Conservation (phyloP, 1,284 basidiomycete genomes). For the Microbotryomycetes sp. region DNA sequence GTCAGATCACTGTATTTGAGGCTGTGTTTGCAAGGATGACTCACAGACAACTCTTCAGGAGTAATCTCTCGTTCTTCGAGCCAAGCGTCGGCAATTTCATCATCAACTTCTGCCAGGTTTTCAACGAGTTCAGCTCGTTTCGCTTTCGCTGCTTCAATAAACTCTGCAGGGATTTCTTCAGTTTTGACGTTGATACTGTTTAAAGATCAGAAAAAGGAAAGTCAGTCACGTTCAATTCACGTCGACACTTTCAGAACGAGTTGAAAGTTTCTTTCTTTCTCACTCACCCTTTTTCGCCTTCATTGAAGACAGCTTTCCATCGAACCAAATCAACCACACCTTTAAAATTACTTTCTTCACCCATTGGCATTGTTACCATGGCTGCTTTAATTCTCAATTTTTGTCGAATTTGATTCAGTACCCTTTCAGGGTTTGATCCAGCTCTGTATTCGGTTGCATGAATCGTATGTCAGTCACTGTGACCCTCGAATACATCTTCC, state of each 20-base stretch:
- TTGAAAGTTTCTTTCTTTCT: neutral
- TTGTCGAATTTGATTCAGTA: conserved; percentile 82
- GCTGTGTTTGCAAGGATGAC: neutral
- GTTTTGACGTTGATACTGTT: conserved; percentile 68
- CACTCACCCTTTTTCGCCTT: conserved; percentile 83
- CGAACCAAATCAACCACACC: conserved; percentile 88
- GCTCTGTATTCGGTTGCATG: too few species aligned
- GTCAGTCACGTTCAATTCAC: too few species aligned
- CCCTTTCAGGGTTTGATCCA: conserved; percentile 94
- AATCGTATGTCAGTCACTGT: neutral
- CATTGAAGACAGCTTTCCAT: conserved; percentile 92
- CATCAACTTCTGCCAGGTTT: conserved; percentile 92
- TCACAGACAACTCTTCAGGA: conserved; percentile 61
- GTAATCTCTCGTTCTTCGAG: conserved; percentile 75
- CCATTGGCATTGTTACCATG: conserved; percentile 94
- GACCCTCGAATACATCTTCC: too few species aligned
- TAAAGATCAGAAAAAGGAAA: neutral
- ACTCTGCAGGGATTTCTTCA: conserved; percentile 77
- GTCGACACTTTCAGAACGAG: neutral
- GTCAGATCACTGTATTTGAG: neutral
- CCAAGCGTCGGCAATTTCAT: conserved; percentile 85
- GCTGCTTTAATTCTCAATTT: conserved; percentile 92
- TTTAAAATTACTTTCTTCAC: conserved; percentile 75
- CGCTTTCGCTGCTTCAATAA: conserved; percentile 63
- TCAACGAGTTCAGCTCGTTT: conserved; percentile 91